These are phyloP conservation scores for Beauveria varroae DNA, from an alignment of 2,329 filamentous ascomycete species.

Conservation along the genomic window DNA sequence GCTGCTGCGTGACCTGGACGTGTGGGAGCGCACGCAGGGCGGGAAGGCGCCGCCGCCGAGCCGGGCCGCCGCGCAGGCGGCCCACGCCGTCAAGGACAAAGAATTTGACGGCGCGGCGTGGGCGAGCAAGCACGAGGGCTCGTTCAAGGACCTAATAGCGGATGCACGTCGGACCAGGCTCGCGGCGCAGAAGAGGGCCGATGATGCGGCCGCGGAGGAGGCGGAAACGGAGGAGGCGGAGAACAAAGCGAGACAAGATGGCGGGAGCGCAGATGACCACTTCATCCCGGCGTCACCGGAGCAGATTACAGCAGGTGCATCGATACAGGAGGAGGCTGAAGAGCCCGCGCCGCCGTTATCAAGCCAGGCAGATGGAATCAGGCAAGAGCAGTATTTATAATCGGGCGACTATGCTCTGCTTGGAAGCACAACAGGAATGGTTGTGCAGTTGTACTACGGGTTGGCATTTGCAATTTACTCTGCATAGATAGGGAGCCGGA, in stretches of 20 bases:
- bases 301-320: background rate
- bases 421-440: background rate
- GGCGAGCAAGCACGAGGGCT: slow-evolving; percentile 61
- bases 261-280: background rate
- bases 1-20: slow-evolving; percentile 69
- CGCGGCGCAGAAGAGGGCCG: slow-evolving; percentile 27
- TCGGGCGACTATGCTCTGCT: background rate
- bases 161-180: slow-evolving; percentile 56
- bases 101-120: slow-evolving; percentile 79
- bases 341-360: background rate
- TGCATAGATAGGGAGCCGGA: background rate
- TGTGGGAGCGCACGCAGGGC: slow-evolving; percentile 82
- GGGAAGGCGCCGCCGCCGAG: slow-evolving; percentile 41
- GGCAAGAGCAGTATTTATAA: background rate
- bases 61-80: slow-evolving; percentile 28
- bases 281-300: background rate
- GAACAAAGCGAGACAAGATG: background rate
- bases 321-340: background rate
- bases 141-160: slow-evolving; percentile 75
- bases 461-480: background rate
- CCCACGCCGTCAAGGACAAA: slow-evolving; percentile 63
- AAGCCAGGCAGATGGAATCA: background rate
- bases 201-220: slow-evolving; percentile 17
- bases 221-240: background rate
- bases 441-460: background rate